Conservation (phyloP, 2,329 filamentous ascomycete genomes). For the Lachnellula arida region DNA sequence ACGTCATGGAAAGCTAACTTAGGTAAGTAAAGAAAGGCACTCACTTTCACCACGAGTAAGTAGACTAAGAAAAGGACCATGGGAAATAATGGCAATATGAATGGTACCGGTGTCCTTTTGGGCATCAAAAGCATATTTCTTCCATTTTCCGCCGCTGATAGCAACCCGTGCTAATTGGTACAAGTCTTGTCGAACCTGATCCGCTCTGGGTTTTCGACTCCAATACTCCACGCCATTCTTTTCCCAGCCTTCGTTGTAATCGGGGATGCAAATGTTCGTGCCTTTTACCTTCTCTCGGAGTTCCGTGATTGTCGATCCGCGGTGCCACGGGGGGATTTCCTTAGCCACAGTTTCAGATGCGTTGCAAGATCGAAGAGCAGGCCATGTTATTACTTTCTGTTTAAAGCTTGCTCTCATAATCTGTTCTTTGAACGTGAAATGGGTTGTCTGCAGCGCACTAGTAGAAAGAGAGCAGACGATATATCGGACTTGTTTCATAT, state of each 20-base stretch:
- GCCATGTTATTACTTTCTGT: not conserved
- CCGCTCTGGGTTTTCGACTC: not conserved
- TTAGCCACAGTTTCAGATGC: not conserved
- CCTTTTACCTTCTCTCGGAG: not conserved
- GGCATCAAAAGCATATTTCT: not conserved
- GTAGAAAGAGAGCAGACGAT: not conserved
- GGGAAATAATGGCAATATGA: not conserved
- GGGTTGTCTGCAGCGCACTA: not conserved
- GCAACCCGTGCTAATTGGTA: not conserved
- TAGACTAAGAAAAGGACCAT: not conserved
- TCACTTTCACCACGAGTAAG: not conserved
- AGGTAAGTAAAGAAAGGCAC: not conserved
- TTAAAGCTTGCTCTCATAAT: not conserved
- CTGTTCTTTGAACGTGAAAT: not conserved
- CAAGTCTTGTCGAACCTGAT: not conserved
- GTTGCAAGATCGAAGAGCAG: not conserved
- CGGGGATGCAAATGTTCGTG: no score
- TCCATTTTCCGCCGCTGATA: not conserved
- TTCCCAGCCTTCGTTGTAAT: not conserved
- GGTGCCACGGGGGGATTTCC: not conserved
- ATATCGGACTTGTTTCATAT: not conserved
- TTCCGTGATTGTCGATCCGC: not conserved
- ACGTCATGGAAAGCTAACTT: not conserved
- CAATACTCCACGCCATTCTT: not conserved
- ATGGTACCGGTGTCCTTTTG: not conserved